Evolutionary conservation across 306 rosid species (phyloP).

Genomic region (Parietaria judaica): DNA sequence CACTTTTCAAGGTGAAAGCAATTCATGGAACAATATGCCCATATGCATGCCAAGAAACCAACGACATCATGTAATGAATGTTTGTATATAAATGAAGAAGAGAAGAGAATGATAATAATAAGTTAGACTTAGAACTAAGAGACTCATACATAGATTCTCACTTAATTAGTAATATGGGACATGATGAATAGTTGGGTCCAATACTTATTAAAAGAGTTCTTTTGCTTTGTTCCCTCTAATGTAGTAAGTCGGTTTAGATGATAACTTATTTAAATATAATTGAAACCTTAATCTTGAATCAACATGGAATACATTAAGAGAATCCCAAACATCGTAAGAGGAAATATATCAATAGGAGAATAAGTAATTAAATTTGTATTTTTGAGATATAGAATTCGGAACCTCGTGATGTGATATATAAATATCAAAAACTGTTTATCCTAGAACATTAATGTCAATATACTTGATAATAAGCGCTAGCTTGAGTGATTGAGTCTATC

Average conservation of each 20-base stretch:
- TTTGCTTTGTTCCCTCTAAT: background rate
- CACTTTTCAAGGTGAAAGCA: conserved; percentile 13
- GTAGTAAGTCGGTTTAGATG: conserved; percentile 7
- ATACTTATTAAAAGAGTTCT: conserved; percentile 1
- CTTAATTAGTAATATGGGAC: background rate
- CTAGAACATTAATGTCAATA: too few species aligned
- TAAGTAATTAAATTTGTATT: too few species aligned
- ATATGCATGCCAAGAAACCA: background rate
- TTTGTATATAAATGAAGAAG: background rate
- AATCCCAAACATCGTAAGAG: conserved; percentile 5
- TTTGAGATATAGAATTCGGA: too few species aligned
- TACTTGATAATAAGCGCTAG: too few species aligned
- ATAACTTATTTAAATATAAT: conserved; percentile 9
- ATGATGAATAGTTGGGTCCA: background rate
- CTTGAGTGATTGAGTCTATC: too few species aligned
- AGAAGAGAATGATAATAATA: background rate
- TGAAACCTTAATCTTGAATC: background rate
- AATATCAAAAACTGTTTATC: too few species aligned
- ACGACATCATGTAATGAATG: background rate
- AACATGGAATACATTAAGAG: conserved; percentile 2
- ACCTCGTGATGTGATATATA: too few species aligned
- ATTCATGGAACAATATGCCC: background rate
- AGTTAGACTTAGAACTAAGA: conserved; percentile 6
- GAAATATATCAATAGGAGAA: background rate
- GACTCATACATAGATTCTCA: conserved; percentile 1